Evolutionary conservation across 2,329 filamentous ascomycete genomes (phyloP), one percentile per base, ranked within the genome.

Genomic region (Cladobotryum mycophilum): DNA sequence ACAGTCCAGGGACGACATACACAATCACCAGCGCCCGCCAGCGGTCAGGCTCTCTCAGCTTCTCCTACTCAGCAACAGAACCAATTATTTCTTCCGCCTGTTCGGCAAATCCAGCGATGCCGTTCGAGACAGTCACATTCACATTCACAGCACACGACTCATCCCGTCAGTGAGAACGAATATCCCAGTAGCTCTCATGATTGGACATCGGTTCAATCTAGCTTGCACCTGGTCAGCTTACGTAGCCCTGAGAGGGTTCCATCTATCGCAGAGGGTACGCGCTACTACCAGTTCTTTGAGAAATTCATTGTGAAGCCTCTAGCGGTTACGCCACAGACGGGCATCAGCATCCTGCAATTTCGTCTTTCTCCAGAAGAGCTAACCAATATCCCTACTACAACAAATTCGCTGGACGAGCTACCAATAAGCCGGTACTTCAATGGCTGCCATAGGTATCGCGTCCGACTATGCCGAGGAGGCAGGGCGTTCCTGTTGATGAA

Each of bases 381-480:
- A 17, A 54, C 49, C 5, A 63, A 56, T 5, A 59, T 82, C 6
- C 64, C 72, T 4, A 58, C 54, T 13, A 62, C 69, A 37, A 46
- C 55, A 38, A 42, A 58, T 15, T 11, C 38, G 35, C 13, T 48
- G 45, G 22, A 56, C 36, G 64, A 69, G 3, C 22, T 73, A 70
- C 59, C 69, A 0, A 61, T 70, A 4, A 68, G 66, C 25, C 56
- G 65, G 36, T 74, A 74, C 48, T 67, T 65, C 15, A 70, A 81
- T 52, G 79, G 79, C 4, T 81, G 79, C 45, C 66, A 79, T 5
- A 76, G 81, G 35, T 84, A 85, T 61, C 85, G 89, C 14, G 60
- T 95, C 18, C 84, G 88, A 9, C 86, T 86, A 61, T 79, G 85
- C 58, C 58, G 63, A 45, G 36, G 48, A 40, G 15, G 18, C 6